Evolutionary conservation across 441 rosid species (phyloP), one percentile per base, ranked within the genome.

Genomic region (Rhodomyrtus psidioides): DNA sequence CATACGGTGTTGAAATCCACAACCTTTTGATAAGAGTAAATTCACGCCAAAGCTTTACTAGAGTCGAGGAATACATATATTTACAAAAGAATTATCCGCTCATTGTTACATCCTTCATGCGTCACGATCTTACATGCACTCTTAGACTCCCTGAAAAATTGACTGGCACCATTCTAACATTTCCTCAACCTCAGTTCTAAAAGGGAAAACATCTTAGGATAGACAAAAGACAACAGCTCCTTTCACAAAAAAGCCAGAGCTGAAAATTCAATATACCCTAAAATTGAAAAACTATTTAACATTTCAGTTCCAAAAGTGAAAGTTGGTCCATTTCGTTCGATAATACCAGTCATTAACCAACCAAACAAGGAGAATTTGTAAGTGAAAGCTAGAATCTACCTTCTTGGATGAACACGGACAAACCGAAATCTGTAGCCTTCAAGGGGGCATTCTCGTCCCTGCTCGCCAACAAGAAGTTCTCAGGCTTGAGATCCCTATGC

Each of bases 401-500:
- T 84, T 91, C 92, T 84, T 92, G 90, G 28, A 92, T 90, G 88
- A 92, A 92, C 86, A 90, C 91, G 34, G 93, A 91, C 92, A 93
- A 86, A 79, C 93, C 93, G 53, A 93, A 93, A 89, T 93, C 93
- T n/a, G 93, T 91, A 34, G 94, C 93, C 85, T 93, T 91, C 85
- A 93, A 84, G 86, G 90, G 87, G 28, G 94, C 93, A 75, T 89
- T 91, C 46, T 91, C 93, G 85, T 87, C 91, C 88, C 91, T 93
- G 84, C 91, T 92, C 83, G 94, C 83, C 83, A 92, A 86, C 91
- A 91, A 89, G 91, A 93, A 93, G 86, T 93, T 91, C 90, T 93
- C 93, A 51, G 93, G 94, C 93, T 91, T 93, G 87, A 93, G 90
- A 87, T 91, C 93, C 86, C 92, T 90, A 84, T 92, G 94, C 94